Evolutionary conservation across 768 basidiomycete species (phyloP), one percentile per base, ranked within the genome.

Genomic region (Serendipita sp.): DNA sequence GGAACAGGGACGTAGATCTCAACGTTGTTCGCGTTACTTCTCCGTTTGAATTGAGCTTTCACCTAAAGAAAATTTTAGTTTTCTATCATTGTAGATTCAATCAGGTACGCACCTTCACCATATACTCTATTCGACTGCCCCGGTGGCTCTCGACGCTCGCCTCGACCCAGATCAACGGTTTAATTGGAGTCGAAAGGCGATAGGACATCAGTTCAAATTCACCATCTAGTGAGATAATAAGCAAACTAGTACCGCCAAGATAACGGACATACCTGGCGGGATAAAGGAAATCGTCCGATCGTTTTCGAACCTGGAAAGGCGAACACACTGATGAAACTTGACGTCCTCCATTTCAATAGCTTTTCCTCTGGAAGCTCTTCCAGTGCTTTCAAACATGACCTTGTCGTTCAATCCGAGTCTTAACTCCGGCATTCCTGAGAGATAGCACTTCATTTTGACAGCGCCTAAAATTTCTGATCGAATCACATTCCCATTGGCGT

Each of bases 321-420:
- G 91, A 10, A 98, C 96, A 71, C 96, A 99, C 80, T 99, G 96
- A 72, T 99, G 96, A 78, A 99, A 99, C 74, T 97, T 97, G 77
- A 97, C 92, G 71, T 98, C 96, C 74, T 99, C 96, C 89, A 99
- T 96, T 76, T 99, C 96, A 69, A 99, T 96, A 2, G 96, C 88
- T 75, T 98, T 99, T 11, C 95, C 95, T 11, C 95, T 84, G 0
- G 92, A 86, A 28, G 92, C 91, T 86, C 96, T 81, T 18, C 95
- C 95, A 1, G 95, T 97, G 71, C 81, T 90, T 75, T 99, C 96
- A 70, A 98, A 97, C 95, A 99, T 98, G 74, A 97, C 93, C 76
- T 98, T 98, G 78, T 99, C 95, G 75, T 99, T 99, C 65, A 99
- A 78, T 2, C 95, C 96, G 34, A 99, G 75, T 66, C 95, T 81